phyloP scores from a whole-genome alignment of 192 early-diverging fungal genomes.

The Coemansia sp. region DNA sequence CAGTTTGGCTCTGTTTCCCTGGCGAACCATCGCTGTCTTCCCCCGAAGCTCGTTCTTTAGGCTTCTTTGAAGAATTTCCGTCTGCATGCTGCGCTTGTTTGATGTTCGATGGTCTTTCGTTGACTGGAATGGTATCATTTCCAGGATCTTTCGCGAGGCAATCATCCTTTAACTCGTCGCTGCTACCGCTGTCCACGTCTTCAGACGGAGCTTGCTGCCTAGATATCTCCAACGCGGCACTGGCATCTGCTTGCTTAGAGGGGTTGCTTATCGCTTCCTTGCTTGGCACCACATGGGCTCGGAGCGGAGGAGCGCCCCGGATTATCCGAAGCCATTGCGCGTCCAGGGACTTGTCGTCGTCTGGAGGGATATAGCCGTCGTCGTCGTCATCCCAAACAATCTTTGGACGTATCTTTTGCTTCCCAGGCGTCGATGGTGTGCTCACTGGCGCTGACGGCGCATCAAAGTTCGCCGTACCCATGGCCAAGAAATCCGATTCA shows the following conservation, averaged over 20 bases:
- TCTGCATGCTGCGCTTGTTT: not conserved
- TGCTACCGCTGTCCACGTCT: not conserved
- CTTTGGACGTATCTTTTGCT: constrained; percentile 28
- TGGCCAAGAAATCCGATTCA: not conserved
- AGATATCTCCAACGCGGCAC: not conserved
- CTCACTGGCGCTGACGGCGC: constrained; percentile 14
- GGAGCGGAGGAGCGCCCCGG: constrained; percentile 37
- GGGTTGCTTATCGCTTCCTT: not conserved
- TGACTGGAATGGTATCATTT: not conserved
- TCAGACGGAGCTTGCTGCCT: not conserved
- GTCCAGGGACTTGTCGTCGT: constrained; percentile 33
- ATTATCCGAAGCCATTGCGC: constrained; percentile 56
- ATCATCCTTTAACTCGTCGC: not conserved
- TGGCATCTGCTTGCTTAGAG: not conserved
- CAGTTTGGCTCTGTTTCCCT: constrained; percentile 19
- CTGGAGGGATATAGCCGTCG: constrained; percentile 16
- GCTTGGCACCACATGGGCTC: constrained; percentile 11
- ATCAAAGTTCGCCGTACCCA: constrained; percentile 7
- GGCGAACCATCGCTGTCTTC: constrained; percentile 17
- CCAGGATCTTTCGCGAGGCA: not conserved
- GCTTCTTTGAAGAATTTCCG: too few species aligned
- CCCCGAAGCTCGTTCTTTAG: not conserved
- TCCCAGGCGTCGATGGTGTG: constrained; percentile 23
- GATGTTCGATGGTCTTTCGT: not conserved
- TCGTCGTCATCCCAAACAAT: constrained; percentile 50